phyloP scores from a whole-genome alignment of 2,329 filamentous ascomycete species.

The Trichophyton rubrum region DNA sequence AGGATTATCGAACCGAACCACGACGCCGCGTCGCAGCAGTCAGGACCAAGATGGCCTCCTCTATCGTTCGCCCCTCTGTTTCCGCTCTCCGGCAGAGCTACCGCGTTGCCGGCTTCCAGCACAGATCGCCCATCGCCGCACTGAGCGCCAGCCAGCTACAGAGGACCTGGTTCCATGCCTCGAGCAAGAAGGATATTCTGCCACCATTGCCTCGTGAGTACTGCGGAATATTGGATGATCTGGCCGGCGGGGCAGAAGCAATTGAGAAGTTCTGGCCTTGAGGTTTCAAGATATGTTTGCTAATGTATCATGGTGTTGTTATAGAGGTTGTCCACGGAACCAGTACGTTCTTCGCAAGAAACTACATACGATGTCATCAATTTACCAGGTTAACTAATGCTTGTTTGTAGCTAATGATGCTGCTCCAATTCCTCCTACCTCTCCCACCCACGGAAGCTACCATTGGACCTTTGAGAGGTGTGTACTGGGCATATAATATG shows the following conservation, averaged over 20 bases:
- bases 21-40: background rate
- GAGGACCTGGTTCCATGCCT: constrained; percentile 59
- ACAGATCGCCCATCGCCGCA: constrained; percentile 14
- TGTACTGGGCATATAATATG: constrained; percentile 8
- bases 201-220: constrained; percentile 73
- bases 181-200: constrained; percentile 60
- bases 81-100: constrained; percentile 26
- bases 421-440: constrained; percentile 56
- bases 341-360: constrained; percentile 40
- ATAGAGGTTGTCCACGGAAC: constrained; percentile 63
- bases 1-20: background rate
- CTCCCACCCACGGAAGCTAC: constrained; percentile 80
- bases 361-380: background rate
- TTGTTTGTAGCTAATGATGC: constrained; percentile 64
- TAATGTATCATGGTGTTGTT: constrained; percentile 30
- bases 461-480: constrained; percentile 92
- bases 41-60: constrained; percentile 23
- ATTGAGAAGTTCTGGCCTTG: background rate
- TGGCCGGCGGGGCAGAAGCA: background rate
- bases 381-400: constrained; percentile 1
- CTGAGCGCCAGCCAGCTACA: constrained; percentile 17
- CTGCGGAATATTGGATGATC: background rate
- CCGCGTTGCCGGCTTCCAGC: constrained; percentile 14
- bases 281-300: constrained; percentile 18
- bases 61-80: constrained; percentile 27